Conservation (phyloP, 1,284 basidiomycete genomes). For the Trametes pubescens region DNA sequence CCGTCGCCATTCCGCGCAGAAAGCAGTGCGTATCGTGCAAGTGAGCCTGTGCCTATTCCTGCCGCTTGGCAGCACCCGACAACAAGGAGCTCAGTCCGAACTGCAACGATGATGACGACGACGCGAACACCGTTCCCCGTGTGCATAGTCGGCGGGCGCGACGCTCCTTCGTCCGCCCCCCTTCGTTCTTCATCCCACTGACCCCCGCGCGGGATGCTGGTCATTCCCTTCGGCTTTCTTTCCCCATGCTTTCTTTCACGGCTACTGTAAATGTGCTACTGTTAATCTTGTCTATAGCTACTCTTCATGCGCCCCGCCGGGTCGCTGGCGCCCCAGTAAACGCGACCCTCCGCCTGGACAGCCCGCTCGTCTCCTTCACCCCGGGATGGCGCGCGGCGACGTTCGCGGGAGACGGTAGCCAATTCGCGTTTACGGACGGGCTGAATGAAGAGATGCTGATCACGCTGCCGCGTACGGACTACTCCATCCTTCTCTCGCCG, state of each 20-base stretch:
- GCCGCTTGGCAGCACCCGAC: not conserved
- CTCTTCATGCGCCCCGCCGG: constrained; percentile 12
- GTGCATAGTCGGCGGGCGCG: constrained; percentile 2
- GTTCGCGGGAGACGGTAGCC: constrained; percentile 16
- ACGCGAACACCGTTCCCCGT: constrained; percentile 18
- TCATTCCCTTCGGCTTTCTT: constrained; percentile 29
- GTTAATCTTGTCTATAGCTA: constrained; percentile 14
- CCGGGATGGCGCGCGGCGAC: constrained; percentile 34
- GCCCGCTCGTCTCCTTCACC: constrained; percentile 32
- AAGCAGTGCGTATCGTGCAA: constrained; percentile 8
- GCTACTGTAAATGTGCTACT: constrained; percentile 20
- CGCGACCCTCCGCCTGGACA: constrained; percentile 30
- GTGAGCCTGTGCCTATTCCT: constrained; percentile 16
- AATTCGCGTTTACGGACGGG: constrained; percentile 29
- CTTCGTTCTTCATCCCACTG: constrained; percentile 17
- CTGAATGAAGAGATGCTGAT: constrained; percentile 27
- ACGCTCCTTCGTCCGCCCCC: constrained; percentile 21
- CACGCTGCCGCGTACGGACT: constrained; percentile 31
- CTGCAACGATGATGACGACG: constrained; percentile 25
- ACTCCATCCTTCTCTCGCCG: not conserved
- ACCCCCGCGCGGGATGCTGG: constrained; percentile 38
- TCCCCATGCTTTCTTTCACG: constrained; percentile 25
- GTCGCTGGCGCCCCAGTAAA: constrained; percentile 35
- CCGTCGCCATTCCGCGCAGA: constrained; percentile 5
- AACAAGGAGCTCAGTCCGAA: not conserved